A percentile compares a stretch with the other conserved stretches of the same genome.
These are phyloP conservation scores for Lithohypha guttulata DNA, from an alignment of 2,329 filamentous ascomycete genomes.

Conservation along the genomic window DNA sequence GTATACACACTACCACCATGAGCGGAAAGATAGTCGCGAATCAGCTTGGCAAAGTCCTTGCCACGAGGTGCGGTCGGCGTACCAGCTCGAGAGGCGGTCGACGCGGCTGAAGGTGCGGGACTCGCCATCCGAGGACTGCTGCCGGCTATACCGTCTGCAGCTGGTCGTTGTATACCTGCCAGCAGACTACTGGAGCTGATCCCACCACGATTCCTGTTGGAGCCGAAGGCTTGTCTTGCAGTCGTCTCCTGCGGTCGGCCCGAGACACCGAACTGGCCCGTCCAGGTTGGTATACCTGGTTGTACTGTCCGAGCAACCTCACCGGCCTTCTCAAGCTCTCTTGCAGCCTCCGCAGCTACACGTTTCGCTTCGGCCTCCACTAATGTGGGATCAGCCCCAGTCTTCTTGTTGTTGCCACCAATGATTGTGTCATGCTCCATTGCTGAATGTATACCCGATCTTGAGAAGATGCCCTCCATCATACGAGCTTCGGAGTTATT, in stretches of 20 bases:
- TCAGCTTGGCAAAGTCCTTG: slow-evolving; percentile 59
- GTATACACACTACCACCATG: slow-evolving; percentile 72
- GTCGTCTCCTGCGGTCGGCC: slow-evolving; percentile 54
- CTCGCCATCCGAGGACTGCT: slow-evolving; percentile 18
- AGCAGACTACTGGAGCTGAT: slow-evolving; percentile 40
- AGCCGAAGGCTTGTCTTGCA: slow-evolving; percentile 34
- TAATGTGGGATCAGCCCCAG: slow-evolving; percentile 64
- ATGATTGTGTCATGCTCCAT: slow-evolving; percentile 90
- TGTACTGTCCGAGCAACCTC: slow-evolving; percentile 62
- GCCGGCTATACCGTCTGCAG: slow-evolving; percentile 17
- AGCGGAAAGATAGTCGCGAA: slow-evolving; percentile 64
- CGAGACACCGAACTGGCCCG: slow-evolving; percentile 67
- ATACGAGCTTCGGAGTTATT: slow-evolving; percentile 57
- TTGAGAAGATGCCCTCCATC: slow-evolving; percentile 79
- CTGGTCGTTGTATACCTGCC: slow-evolving; percentile 49
- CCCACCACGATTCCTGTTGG: slow-evolving; percentile 19
- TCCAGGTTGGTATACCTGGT: slow-evolving; percentile 87
- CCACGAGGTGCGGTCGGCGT: slow-evolving; percentile 32
- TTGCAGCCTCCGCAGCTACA: slow-evolving; percentile 66
- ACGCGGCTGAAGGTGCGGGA: slow-evolving; percentile 19
- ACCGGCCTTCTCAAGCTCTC: slow-evolving; percentile 60
- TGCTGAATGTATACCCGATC: slow-evolving; percentile 76
- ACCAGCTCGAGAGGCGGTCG: slow-evolving; percentile 17
- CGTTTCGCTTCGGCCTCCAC: slow-evolving; percentile 72
- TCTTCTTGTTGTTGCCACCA: slow-evolving; percentile 49